phyloP scores from a whole-genome alignment of 169 alveolate genomes.

The Plasmodium gonderi region DNA sequence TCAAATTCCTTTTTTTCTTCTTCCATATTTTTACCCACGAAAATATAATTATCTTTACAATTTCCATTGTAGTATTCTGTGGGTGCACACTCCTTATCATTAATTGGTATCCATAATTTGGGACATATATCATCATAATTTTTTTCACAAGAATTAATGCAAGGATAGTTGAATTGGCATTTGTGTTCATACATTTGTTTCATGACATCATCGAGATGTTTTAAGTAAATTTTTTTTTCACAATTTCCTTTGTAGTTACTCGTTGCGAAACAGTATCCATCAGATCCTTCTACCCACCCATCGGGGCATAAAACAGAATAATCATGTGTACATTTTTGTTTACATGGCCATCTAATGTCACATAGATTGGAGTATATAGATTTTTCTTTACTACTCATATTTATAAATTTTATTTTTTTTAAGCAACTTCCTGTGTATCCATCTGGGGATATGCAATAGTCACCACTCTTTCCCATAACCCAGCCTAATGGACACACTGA shows the following conservation, averaged over 20 bases:
- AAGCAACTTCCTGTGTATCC: constrained; percentile 75
- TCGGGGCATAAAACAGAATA: constrained; percentile 83
- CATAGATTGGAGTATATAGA: constrained; percentile 66
- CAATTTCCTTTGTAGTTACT: constrained; percentile 54
- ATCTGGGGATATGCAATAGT: constrained; percentile 80
- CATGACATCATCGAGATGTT: constrained; percentile 53
- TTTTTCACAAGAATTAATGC: constrained; percentile 66
- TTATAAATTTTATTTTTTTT: constrained; percentile 31
- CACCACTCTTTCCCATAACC: constrained; percentile 54
- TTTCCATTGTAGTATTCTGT: constrained; percentile 58
- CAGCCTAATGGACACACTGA: constrained; percentile 81
- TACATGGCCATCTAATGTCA: constrained; percentile 72
- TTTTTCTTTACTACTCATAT: constrained; percentile 63
- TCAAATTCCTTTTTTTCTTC: constrained; percentile 67
- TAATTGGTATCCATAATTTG: constrained; percentile 35
- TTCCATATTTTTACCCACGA: constrained; percentile 39
- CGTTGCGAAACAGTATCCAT: constrained; percentile 73
- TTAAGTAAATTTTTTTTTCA: constrained; percentile 31
- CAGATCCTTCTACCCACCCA: constrained; percentile 79
- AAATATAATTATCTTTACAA: constrained; percentile 69
- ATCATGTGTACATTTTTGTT: constrained; percentile 78
- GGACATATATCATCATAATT: constrained; percentile 68
- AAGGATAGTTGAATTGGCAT: constrained; percentile 73
- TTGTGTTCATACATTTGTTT: constrained; percentile 67
- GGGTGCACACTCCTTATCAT: constrained; percentile 72